Base-by-base conservation (phyloP, 371 early-diverging fungal genomes). In the Circinella umbellata region DNA sequence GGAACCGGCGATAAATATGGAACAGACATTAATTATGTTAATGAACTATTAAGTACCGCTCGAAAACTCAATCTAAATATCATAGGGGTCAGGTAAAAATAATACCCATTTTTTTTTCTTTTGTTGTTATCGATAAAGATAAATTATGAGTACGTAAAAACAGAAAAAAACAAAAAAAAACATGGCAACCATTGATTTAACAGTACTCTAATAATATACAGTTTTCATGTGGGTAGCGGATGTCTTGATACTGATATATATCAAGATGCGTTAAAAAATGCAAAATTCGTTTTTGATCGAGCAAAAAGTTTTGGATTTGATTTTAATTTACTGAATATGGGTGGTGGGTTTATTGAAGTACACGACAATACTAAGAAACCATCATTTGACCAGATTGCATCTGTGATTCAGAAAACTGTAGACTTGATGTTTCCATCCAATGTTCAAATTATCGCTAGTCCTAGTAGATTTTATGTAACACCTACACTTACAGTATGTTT, bases 1-100 rank as follows among this genome's bases (percentile, higher is more conserved):
- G 89, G 93, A 80, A 86, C 98, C 48, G 96, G 98, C 39, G 85
- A 93, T 77, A 99, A 99, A 87, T 99, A 97, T 86, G 99, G 99
- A 69, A 98, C 98, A n/a, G 88, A 91, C 15, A 80, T 93, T 61
- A 84, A 85, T 59, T 77, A 88, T n/a, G 91, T 94, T 63, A 83
- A 82, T 14, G 47, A 70, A 57, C 84, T 98, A 60, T 80, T 99
- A 72, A 68, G 77, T 37, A 84, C 88, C 6, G 98, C 98, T 53
- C 83, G 85, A 66, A 88, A 89, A 13, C 80, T 98, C 42, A 93
- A 88, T 35, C 74, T 98, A 39, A 82, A 94, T 59, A 92, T 98
- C 27, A 89, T 96, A 63, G 99, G 99, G 66, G 91, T 96, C 64
- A 91, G 79, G 81, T 80, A 76, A 34, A 17, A 7, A 34, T 27